These are phyloP conservation scores for Sechiopsis laciniata DNA, from an alignment of 306 rosid species.

Conservation along the genomic window DNA sequence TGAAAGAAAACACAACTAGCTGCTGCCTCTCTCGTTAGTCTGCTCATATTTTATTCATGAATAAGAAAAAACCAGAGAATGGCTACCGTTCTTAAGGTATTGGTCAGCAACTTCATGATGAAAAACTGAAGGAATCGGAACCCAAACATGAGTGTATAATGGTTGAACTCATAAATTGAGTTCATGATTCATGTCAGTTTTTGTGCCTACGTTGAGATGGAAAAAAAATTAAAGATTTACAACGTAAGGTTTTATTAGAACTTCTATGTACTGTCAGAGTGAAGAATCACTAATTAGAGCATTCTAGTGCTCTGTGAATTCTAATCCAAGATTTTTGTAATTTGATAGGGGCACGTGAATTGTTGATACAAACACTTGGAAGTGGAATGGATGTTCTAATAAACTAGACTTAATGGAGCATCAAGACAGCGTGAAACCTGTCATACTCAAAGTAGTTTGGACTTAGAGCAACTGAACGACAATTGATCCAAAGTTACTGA, in stretches of 20 bases:
- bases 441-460: not conserved
- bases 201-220: constrained; percentile 3
- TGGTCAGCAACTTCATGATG: not conserved
- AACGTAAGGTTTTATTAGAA: not conserved
- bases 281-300: not conserved
- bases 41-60: constrained; percentile 2
- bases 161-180: constrained; percentile 1
- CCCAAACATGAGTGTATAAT: not conserved
- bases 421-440: constrained; percentile 1
- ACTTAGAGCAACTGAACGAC: not conserved
- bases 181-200: not conserved
- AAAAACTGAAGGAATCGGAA: not conserved
- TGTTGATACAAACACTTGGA: not conserved
- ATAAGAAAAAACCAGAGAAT: not conserved
- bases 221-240: not conserved
- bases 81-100: not conserved
- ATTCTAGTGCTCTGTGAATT: not conserved
- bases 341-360: constrained; percentile 15
- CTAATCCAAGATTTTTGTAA: not conserved
- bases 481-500: not conserved
- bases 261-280: not conserved
- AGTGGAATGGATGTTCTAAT: not conserved
- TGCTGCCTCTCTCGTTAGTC: not conserved
- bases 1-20: constrained; percentile 8
- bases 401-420: not conserved